Evolutionary conservation across 2,329 filamentous ascomycete species (phyloP).

Genomic region (Emergomyces orientalis): DNA sequence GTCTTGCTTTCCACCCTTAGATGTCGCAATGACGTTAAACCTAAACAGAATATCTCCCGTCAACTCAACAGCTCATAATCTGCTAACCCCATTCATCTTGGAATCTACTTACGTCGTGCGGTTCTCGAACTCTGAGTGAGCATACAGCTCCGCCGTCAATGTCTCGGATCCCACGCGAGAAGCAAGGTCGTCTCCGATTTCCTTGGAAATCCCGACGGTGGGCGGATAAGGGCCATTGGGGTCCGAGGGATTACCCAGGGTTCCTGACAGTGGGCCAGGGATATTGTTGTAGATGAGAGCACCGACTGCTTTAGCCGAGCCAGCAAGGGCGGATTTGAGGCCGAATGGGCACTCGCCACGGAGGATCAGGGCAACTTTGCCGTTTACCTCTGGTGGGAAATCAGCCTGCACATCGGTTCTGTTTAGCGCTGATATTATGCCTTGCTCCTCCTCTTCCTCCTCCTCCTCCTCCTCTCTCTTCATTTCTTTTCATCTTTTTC

Average conservation of each 20-base stretch:
- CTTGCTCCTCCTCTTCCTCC: background rate
- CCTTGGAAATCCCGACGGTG: conserved; percentile 56
- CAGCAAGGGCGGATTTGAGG: conserved; percentile 59
- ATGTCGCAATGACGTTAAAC: conserved; percentile 53
- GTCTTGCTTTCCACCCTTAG: conserved; percentile 48
- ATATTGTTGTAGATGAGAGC: conserved; percentile 69
- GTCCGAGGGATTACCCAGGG: conserved; percentile 51
- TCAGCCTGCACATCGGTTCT: conserved; percentile 39
- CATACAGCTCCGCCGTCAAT: conserved; percentile 30
- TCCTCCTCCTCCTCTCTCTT: background rate
- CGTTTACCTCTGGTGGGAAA: conserved; percentile 50
- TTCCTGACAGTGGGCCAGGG: conserved; percentile 54
- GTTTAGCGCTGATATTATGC: background rate
- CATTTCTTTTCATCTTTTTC: background rate
- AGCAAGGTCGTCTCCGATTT: conserved; percentile 50
- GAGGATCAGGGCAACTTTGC: conserved; percentile 60
- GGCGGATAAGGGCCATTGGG: conserved; percentile 50
- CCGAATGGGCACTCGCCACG: conserved; percentile 65
- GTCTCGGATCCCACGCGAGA: conserved; percentile 42
- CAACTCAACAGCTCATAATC: conserved; percentile 7
- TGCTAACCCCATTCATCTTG: background rate
- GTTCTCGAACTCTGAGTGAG: conserved; percentile 40
- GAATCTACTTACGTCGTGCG: conserved; percentile 32
- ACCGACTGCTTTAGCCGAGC: conserved; percentile 58
- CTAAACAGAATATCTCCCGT: conserved; percentile 20